phyloP scores from a whole-genome alignment of 192 early-diverging fungal species.

The Coemansia sp. region DNA sequence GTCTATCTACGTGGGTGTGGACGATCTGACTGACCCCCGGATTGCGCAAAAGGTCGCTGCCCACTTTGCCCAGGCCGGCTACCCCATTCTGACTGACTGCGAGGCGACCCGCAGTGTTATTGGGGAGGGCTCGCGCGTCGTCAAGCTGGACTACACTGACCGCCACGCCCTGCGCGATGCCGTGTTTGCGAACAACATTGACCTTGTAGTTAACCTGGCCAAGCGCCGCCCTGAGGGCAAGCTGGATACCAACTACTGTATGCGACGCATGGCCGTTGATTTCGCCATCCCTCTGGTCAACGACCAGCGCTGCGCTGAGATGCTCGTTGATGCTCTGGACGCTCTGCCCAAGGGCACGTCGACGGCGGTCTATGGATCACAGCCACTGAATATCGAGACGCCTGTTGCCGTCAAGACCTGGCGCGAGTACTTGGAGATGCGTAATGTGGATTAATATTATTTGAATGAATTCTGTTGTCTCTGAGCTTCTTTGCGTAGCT shows the following conservation, averaged over 20 bases:
- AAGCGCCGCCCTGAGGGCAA: conserved; percentile 62
- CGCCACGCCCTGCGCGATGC: conserved; percentile 59
- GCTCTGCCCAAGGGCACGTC: conserved; percentile 51
- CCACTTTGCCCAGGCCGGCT: conserved; percentile 58
- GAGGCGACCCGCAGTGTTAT: conserved; percentile 58
- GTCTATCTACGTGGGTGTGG: conserved; percentile 67
- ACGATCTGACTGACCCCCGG: conserved; percentile 66
- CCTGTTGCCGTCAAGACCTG: conserved; percentile 70
- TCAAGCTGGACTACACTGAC: conserved; percentile 54
- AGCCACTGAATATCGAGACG: conserved; percentile 39
- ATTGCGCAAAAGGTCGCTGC: conserved; percentile 74
- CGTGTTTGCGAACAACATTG: conserved; percentile 61
- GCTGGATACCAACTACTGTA: conserved; percentile 68
- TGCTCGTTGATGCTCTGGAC: conserved; percentile 85
- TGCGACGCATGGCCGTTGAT: conserved; percentile 93
- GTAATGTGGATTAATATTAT: conserved; percentile 26
- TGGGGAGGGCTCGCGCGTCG: conserved; percentile 33
- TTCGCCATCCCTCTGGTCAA: conserved; percentile 95
- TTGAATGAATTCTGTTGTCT: too few species aligned
- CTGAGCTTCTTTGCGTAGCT: conserved; percentile 37
- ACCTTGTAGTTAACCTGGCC: conserved; percentile 71
- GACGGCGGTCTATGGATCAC: conserved; percentile 23
- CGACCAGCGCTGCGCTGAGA: conserved; percentile 87
- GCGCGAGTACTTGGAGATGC: conserved; percentile 65
- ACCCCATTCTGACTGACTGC: conserved; percentile 70